Evolutionary conservation across 2,329 filamentous ascomycete species (phyloP), one percentile per base, ranked within the genome.

Genomic region (Stagonosporopsis cucurbitacearum): DNA sequence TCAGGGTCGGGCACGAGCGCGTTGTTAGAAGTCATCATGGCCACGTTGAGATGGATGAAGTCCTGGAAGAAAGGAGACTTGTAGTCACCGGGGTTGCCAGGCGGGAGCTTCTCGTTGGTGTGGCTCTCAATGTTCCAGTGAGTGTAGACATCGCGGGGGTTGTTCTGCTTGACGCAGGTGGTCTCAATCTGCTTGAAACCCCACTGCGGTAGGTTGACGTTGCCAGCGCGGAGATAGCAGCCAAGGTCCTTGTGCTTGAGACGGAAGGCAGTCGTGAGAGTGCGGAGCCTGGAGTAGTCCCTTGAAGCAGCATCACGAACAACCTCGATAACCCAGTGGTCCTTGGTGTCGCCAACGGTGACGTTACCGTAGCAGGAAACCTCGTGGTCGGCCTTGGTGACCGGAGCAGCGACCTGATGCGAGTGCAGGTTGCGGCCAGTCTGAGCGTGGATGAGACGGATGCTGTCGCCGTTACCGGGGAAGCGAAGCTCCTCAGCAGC

Each of bases 21-120:
- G 73, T 99, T 99, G 84, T 99, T 99, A 35, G 95, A 98, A 3
- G 95, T 99, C 94, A 98, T 97, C 95, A 99, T 99, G 60, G 95
- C 95, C 59, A 99, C 95, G 75, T 99, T 99, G 59, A 98, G 82
- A 76, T 99, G 95, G 62, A 99, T 88, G 71, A 99, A 99, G 77
- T 99, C 95, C 74, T 96, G 93, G 72, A 96, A 83, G 84, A 99
- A 99, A 2, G 96, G 95, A 32, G 94, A 98, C 80, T 91, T 96
- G 82, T 97, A 99, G 53, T 91, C 88, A 68, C 90, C 91, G 50
- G 95, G 91, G 77, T 97, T 90, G 67, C 90, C 89, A 60, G 91
- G 86, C 35, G 95, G 94, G 23, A 98, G 85, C 80, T 89, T 95
- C 13, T 97, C 93, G 75, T 99, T 99, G 76, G 83, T 87, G 78